phyloP scores from a whole-genome alignment of 2,329 filamentous ascomycete genomes.

The Fusarium cicatricum region DNA sequence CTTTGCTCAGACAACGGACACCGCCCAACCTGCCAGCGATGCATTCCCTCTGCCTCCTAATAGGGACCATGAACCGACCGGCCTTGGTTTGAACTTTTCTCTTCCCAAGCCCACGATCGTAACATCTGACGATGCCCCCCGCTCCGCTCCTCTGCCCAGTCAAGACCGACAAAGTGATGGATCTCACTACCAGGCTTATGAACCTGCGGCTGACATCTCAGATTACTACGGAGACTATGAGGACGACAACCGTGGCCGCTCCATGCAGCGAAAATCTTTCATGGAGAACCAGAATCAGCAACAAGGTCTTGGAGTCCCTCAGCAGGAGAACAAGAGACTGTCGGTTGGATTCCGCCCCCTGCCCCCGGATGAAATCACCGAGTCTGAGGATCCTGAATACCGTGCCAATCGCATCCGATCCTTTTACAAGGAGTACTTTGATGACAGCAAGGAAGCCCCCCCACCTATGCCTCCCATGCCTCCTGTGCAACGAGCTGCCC shows the following conservation, averaged over 20 bases:
- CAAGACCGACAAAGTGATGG: constrained; percentile 30
- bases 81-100: constrained; percentile 49
- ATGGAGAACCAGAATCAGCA: constrained; percentile 41
- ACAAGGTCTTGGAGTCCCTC: constrained; percentile 61
- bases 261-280: constrained; percentile 42
- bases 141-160: constrained; percentile 32
- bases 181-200: constrained; percentile 35
- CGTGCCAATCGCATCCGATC: constrained; percentile 96
- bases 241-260: constrained; percentile 48
- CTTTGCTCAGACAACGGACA: constrained; percentile 26
- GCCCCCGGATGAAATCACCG: constrained; percentile 81
- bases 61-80: constrained; percentile 41
- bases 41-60: constrained; percentile 40
- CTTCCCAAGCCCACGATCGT: constrained; percentile 43
- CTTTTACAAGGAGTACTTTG: constrained; percentile 99
- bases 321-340: constrained; percentile 64
- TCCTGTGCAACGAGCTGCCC: constrained; percentile 34
- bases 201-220: constrained; percentile 44
- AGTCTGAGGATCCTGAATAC: constrained; percentile 89
- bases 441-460: constrained; percentile 71
- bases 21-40: constrained; percentile 26
- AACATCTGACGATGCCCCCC: constrained; percentile 25
- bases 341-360: constrained; percentile 82
- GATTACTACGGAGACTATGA: constrained; percentile 47
- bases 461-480: constrained; percentile 53